phyloP scores from a whole-genome alignment of 768 basidiomycete species.

The Leccinum sublutescens region DNA sequence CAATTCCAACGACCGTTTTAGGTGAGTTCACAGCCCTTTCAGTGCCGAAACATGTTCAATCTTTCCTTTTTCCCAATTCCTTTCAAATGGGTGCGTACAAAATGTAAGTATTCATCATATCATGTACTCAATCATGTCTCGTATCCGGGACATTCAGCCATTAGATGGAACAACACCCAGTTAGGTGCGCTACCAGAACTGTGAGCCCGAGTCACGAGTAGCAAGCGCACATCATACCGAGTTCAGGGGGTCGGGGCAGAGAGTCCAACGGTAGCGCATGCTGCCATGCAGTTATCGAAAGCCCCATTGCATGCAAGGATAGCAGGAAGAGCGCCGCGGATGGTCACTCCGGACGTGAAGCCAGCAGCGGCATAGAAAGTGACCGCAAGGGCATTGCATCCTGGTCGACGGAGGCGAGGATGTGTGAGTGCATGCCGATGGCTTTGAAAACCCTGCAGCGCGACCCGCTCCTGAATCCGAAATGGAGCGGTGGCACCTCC shows the following conservation, averaged over 20 bases:
- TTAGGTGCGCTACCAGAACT: background rate
- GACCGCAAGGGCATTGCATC: conserved; percentile 23
- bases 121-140: background rate
- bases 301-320: conserved; percentile 23
- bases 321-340: conserved; percentile 18
- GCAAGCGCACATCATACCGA: background rate
- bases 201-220: too few species aligned
- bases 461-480: too few species aligned
- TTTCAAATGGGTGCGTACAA: background rate
- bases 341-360: conserved; percentile 22
- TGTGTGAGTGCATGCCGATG: background rate
- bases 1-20: too few species aligned
- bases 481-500: too few species aligned
- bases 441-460: too few species aligned
- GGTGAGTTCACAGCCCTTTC: too few species aligned
- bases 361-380: conserved; percentile 27
- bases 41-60: too few species aligned
- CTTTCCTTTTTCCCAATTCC: background rate
- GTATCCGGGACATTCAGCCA: background rate
- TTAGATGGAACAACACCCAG: background rate
- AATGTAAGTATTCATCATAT: background rate
- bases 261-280: conserved; percentile 13
- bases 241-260: conserved; percentile 22
- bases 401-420: conserved; percentile 5
- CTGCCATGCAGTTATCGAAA: conserved; percentile 9